phyloP scores from a whole-genome alignment of 2,329 filamentous ascomycete genomes.

The Coniochaeta sp. region DNA sequence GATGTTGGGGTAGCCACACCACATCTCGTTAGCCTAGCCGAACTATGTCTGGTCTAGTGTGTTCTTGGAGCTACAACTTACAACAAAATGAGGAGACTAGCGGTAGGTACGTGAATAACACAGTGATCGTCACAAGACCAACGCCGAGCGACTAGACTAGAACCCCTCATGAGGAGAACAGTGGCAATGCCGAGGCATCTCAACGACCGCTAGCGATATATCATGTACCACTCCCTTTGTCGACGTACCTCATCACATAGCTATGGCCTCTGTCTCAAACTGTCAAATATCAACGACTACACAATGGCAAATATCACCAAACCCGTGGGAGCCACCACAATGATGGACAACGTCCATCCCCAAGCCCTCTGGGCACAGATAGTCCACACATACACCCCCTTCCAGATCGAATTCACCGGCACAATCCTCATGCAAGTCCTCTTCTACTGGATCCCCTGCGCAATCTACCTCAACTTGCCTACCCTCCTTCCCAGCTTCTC shows the following conservation, averaged over 20 bases:
- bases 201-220: neutral
- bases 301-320: neutral
- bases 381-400: conserved; percentile 13
- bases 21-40: too few species aligned
- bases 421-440: conserved; percentile 30
- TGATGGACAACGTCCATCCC: neutral
- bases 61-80: too few species aligned
- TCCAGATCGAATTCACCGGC: conserved; percentile 32
- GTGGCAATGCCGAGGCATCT: neutral
- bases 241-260: neutral
- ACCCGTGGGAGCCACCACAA: neutral
- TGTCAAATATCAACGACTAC: neutral
- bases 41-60: too few species aligned
- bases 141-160: too few species aligned
- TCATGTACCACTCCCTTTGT: neutral
- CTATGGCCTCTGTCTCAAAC: neutral
- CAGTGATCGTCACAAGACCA: too few species aligned
- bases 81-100: too few species aligned
- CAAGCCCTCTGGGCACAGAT: conserved; percentile 12
- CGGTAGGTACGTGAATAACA: too few species aligned
- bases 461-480: conserved; percentile 35
- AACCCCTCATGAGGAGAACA: too few species aligned
- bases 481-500: conserved; percentile 38
- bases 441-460: conserved; percentile 38
- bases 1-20: too few species aligned